Base-by-base conservation (phyloP, 306 rosid species). In the Cucumis hystrix region DNA sequence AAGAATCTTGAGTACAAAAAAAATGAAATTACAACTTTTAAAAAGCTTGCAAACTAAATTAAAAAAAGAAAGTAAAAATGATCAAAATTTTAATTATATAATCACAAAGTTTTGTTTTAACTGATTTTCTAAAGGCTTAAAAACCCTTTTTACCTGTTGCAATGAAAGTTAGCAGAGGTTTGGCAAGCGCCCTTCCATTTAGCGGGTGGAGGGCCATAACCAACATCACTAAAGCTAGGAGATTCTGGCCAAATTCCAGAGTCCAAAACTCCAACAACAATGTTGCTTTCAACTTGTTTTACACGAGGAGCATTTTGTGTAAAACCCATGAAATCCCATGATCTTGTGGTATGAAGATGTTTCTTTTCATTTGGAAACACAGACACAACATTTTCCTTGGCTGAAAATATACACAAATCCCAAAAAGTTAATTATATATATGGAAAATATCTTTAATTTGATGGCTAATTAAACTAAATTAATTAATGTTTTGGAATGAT, bases 271-370 rank as follows among this genome's bases (percentile, higher is more conserved):
- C 89, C 93, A 0, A 89, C 28, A 12, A 89, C 83, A 74, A 87
- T 65, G 63, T 87, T 64, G 43, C 85, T 83, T 80, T 90, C 89
- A 0, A 28, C 6, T 1, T 10, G 1, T 28, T n/a, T 17, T 82
- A 82, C 80, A 40, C 69, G 35, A 25, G 56, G n/a, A 10, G 15
- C 73, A 8, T 21, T 28, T 28, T 33, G 17, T 0, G 84, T 77
- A 40, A 90, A 83, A 6, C 90, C 95, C 75, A 90, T 35, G 76
- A 90, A 90, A 64, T 90, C 85, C 90, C 90, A 90, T 2, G 90
- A 90, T 76, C 59, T 84, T 71, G 95, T 90, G 23, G 92, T 90
- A 0, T 78, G 91, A 16, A 81, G 87, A 12, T 77, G 51, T 23
- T 30, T 61, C 63, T 77, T 79, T 80, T 11, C 17, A 47, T 43